Evolutionary conservation across 805 yeast species (phyloP), one percentile per base, ranked within the genome.

Genomic region (Zygoascus flipseniorum): DNA sequence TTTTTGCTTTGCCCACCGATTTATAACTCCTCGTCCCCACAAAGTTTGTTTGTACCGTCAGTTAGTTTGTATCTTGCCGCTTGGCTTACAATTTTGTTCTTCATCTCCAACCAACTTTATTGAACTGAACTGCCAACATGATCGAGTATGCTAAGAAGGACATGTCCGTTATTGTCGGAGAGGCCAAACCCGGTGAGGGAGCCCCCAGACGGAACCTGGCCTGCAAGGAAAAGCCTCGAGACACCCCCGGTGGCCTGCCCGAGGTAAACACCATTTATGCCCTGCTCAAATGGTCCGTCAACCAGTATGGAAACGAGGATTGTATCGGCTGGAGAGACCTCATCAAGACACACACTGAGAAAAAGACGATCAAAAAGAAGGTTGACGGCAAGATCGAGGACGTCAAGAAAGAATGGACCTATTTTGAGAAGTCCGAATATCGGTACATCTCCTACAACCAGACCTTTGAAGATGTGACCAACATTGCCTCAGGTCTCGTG

Each of bases 381-480:
- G 73, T 93, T 48, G 86, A 90, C 61, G 98, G 97, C 55, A 77
- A 85, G 66, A 80, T 80, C 53, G 72, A 70, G 31, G 74, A 80
- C 60, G 84, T 85, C 49, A 89, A 86, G 64, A 93, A 93, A 73
- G 83, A 83, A 52, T 93, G 99, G 99, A 71, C 77, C 52, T 92
- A 74, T 70, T 93, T 79, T 67, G 97, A 93, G 71, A 72, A 85
- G 64, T 77, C 88, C 8, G 79, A 80, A 46, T 93, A 89, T 73
- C 71, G 81, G 55, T 85, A 76, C 69, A 76, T 82, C 52, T 76
- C 84, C 6, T 89, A 74, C 68, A 72, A 72, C 32, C 79, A 89
- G 63, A 73, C 88, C 51, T 69, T 70, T 52, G 65, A 70, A 44
- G 65, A 75, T 23, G 74, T 82, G 58, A 73, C 75, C 57, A 68